Evolutionary conservation across 192 early-diverging fungal genomes (phyloP).

Genomic region (Backusella parvicylindrica): DNA sequence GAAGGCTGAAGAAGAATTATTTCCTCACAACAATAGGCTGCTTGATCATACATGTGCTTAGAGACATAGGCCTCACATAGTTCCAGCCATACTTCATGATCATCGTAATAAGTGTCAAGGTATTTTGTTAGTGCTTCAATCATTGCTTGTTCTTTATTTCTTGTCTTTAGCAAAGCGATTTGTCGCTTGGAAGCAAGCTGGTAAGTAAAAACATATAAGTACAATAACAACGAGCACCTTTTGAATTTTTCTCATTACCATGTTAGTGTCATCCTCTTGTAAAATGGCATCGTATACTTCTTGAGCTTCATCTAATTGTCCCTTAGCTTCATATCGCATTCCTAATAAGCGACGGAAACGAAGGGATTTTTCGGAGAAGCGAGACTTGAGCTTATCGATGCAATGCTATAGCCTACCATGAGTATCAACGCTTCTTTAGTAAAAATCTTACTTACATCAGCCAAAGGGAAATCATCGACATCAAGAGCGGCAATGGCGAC

Average conservation of each 20-base stretch:
- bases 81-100: constrained; percentile 90
- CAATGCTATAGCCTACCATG: constrained; percentile 37
- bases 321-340: constrained; percentile 75
- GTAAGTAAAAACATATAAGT: neutral
- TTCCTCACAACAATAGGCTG: constrained; percentile 90
- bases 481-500: constrained; percentile 77
- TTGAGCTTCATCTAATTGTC: constrained; percentile 65
- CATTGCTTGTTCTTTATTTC: constrained; percentile 65
- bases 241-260: constrained; percentile 34
- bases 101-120: constrained; percentile 80
- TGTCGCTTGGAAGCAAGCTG: constrained; percentile 71
- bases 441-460: constrained; percentile 38
- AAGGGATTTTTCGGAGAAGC: constrained; percentile 62
- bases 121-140: constrained; percentile 70
- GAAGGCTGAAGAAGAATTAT: constrained; percentile 82
- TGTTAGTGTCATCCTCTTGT: constrained; percentile 73
- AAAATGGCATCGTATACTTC: constrained; percentile 74
- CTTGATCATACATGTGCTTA: constrained; percentile 73
- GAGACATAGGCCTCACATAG: constrained; percentile 72
- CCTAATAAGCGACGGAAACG: constrained; percentile 74
- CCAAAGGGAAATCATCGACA: constrained; percentile 62
- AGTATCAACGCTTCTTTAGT: neutral
- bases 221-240: neutral
- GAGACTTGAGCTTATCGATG: constrained; percentile 54
- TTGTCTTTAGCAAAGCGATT: constrained; percentile 67